phyloP scores from a whole-genome alignment of 139 green algal species.

The Chlorokybus atmophyticus region DNA sequence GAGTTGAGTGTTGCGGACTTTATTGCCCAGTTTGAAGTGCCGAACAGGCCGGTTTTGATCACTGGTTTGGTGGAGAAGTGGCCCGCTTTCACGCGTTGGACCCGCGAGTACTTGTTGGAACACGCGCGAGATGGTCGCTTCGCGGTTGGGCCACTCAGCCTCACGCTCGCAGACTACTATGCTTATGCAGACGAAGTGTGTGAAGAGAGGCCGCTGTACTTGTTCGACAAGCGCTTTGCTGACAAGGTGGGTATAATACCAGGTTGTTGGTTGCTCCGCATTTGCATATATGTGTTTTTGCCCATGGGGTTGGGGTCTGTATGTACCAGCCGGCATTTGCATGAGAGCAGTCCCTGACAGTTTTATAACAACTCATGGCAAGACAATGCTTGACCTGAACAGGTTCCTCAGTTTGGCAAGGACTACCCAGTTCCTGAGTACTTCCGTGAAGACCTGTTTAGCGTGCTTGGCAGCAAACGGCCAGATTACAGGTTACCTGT shows the following conservation, averaged over 20 bases:
- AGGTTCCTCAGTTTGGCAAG: slow-evolving; percentile 38
- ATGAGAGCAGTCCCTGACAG: no score
- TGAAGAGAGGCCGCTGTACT: slow-evolving; percentile 72
- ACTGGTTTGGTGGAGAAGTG: slow-evolving; percentile 39
- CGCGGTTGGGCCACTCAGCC: slow-evolving; percentile 28
- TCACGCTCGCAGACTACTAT: slow-evolving; percentile 61
- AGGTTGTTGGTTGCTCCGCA: no score
- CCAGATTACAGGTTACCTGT: slow-evolving; percentile 66
- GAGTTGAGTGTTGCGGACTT: slow-evolving; percentile 53
- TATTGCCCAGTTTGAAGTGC: slow-evolving; percentile 52
- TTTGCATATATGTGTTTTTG: no score
- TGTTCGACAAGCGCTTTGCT: slow-evolving; percentile 67
- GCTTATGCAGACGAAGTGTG: slow-evolving; percentile 38
- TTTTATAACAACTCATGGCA: no score
- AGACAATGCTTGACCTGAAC: no score
- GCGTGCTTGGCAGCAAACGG: slow-evolving; percentile 42
- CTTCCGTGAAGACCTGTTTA: slow-evolving; percentile 82
- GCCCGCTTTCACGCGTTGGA: slow-evolving; percentile 35
- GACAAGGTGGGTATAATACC: no score
- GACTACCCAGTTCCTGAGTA: slow-evolving; percentile 62
- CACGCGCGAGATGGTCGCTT: slow-evolving; percentile 15
- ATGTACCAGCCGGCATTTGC: no score
- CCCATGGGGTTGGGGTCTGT: no score
- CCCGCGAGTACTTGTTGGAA: slow-evolving; percentile 20
- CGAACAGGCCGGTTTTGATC: slow-evolving; percentile 74